Base-by-base conservation (phyloP, 352 stramenopile species). In the Globisporangium cystogenes region DNA sequence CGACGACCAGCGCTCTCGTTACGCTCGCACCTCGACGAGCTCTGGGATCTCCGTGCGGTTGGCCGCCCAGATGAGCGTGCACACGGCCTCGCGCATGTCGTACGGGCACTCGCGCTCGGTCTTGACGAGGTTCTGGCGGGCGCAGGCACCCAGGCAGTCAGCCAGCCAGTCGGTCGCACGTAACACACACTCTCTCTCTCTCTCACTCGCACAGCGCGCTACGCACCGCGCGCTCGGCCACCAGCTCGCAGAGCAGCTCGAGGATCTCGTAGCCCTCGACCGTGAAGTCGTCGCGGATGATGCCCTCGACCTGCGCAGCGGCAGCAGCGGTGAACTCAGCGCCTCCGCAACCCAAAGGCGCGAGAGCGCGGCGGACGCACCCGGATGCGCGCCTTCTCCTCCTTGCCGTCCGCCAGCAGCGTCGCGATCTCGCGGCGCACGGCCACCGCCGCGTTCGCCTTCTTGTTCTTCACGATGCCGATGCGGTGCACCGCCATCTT, bases 261-360 rank as follows among this genome's bases (percentile, higher is more conserved):
- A 99, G 65, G 60, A 98, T 97, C 64, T 98, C 93, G 65, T 98
- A 98, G 6, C 92, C 95, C 70, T 99, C 93, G 29, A 98, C 86
- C 14, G 90, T 95, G 59, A 97, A 96, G 63, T 99, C 96, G 43
- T 98, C 93, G 14, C 92, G 85, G 64, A 99, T 98, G 24, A 99
- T 90, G 11, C 84, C 82, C 70, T 95, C 84, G 35, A 95, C 83
- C 83, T 94, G 55, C 15, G 47, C 41, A 43, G 37, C 16, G 37
- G n/a, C n/a, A n/a, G n/a, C n/a, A n/a, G n/a, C n/a, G n/a, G n/a
- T n/a, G n/a, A n/a, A n/a, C n/a, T n/a, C n/a, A n/a, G n/a, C n/a
- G n/a, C n/a, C n/a, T n/a, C n/a, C n/a, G n/a, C n/a, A n/a, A n/a
- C n/a, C n/a, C n/a, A n/a, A n/a, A n/a, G n/a, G n/a, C n/a, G n/a